phyloP scores from a whole-genome alignment of 208 protist genomes.

The Acanthamoeba triangularis region DNA sequence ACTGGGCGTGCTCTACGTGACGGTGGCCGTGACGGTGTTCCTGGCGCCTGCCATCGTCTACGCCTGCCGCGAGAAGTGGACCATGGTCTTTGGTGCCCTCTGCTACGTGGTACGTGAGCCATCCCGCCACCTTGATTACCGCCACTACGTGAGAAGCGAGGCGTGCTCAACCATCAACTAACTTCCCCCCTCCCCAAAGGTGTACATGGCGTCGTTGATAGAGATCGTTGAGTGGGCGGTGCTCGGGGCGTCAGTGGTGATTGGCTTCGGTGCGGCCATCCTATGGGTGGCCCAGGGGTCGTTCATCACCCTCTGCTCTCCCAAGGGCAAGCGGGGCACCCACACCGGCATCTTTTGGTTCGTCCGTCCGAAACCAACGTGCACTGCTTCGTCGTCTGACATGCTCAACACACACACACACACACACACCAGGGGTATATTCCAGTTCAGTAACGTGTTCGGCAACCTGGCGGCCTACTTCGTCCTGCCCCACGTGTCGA shows the following conservation, averaged over 20 bases:
- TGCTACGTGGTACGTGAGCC: slow-evolving; percentile 63
- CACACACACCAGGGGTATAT: slow-evolving; percentile 62
- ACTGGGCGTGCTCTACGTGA: slow-evolving; percentile 74
- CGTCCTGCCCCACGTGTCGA: slow-evolving; percentile 28
- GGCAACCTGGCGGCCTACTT: slow-evolving; percentile 77
- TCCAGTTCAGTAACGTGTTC: slow-evolving; percentile 74
- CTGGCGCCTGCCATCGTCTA: slow-evolving; percentile 53
- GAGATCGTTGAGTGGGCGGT: slow-evolving; percentile 61
- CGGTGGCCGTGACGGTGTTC: slow-evolving; percentile 69
- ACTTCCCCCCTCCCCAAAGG: not conserved
- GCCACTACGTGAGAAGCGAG: no score
- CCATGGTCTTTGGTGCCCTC: slow-evolving; percentile 69
- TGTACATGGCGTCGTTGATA: slow-evolving; percentile 69
- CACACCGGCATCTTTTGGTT: slow-evolving; percentile 79
- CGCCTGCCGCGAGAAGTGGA: slow-evolving; percentile 59
- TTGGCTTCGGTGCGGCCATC: slow-evolving; percentile 79
- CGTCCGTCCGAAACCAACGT: not conserved
- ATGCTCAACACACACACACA: not conserved
- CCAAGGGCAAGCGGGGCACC: not conserved
- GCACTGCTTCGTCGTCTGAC: not conserved
- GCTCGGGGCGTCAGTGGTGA: not conserved
- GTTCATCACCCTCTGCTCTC: slow-evolving; percentile 59
- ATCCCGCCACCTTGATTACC: not conserved
- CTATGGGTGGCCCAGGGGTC: slow-evolving; percentile 76
- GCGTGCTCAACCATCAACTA: no score